phyloP scores from a whole-genome alignment of 108 stramenopile species.

The Fragilariopsis cylindrus region DNA sequence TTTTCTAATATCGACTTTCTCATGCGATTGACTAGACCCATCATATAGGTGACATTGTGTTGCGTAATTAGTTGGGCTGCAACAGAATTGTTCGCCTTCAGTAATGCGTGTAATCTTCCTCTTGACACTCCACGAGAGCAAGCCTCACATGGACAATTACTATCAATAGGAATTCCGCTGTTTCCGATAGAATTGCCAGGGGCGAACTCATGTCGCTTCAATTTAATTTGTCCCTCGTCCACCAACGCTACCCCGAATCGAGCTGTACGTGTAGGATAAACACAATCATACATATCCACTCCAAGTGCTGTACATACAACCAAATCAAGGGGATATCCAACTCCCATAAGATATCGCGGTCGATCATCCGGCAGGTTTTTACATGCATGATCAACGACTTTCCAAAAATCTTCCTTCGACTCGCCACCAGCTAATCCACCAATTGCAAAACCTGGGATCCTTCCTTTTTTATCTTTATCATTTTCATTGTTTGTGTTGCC shows the following conservation, averaged over 20 bases:
- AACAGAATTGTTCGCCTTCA: conserved; percentile 79
- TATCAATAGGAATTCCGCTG: conserved; percentile 46
- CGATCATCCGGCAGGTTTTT: conserved; percentile 83
- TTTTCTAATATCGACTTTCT: conserved; percentile 84
- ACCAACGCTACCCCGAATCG: conserved; percentile 94
- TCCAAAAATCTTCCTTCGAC: conserved; percentile 96
- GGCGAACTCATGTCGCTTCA: conserved; percentile 79
- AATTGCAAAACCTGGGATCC: conserved; percentile 95
- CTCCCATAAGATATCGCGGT: conserved; percentile 97
- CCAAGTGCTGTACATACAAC: conserved; percentile 97
- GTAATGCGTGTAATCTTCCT: conserved; percentile 73
- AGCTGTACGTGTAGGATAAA: conserved; percentile 97
- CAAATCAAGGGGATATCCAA: conserved; percentile 97
- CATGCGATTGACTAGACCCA: conserved; percentile 85
- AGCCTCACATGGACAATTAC: conserved; percentile 79
- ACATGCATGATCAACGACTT: conserved; percentile 93
- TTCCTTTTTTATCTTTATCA: neutral
- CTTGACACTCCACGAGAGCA: conserved; percentile 72
- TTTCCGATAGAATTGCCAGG: neutral
- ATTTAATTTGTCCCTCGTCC: conserved; percentile 65
- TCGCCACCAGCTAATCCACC: conserved; percentile 98
- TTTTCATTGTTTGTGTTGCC: neutral
- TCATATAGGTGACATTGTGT: conserved; percentile 97
- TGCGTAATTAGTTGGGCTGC: conserved; percentile 90
- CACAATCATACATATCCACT: conserved; percentile 99